Percentiles rank a stretch among this genome's conserved stretches.
phyloP scores from a whole-genome alignment of 495 filamentous ascomycete species.

The Podospora conica region DNA sequence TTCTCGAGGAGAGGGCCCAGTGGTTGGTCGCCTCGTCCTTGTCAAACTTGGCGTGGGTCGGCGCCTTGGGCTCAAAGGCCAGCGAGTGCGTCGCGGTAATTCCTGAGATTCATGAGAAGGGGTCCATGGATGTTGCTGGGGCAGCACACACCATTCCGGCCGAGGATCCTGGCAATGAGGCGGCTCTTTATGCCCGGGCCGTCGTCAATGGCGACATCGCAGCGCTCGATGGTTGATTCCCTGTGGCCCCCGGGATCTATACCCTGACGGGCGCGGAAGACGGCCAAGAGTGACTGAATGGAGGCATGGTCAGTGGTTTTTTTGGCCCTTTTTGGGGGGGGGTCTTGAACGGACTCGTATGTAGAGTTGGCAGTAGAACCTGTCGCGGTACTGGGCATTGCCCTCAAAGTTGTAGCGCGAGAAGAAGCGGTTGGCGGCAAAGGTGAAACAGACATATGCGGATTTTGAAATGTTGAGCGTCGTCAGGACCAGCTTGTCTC shows the following conservation, averaged over 20 bases:
- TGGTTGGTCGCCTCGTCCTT: slow-evolving; percentile 58
- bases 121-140: too few species aligned
- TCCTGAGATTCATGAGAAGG: slow-evolving; percentile 39
- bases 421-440: slow-evolving; percentile 74
- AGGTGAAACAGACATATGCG: slow-evolving; percentile 76
- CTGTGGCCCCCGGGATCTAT: slow-evolving; percentile 33
- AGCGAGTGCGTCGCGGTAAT: slow-evolving; percentile 89
- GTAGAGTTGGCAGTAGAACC: slow-evolving; percentile 44
- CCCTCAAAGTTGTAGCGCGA: slow-evolving; percentile 62
- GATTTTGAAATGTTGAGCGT: slow-evolving; percentile 90
- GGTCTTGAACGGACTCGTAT: slow-evolving; percentile 31
- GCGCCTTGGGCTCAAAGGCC: slow-evolving; percentile 75
- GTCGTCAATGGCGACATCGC: slow-evolving; percentile 79
- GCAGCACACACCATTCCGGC: slow-evolving; percentile 63
- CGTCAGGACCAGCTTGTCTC: slow-evolving; percentile 71
- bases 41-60: slow-evolving; percentile 86
- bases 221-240: slow-evolving; percentile 75
- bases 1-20: slow-evolving; percentile 71
- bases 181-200: slow-evolving; percentile 68
- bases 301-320: slow-evolving; percentile 14
- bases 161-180: slow-evolving; percentile 74
- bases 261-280: slow-evolving; percentile 39
- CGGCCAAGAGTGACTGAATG: slow-evolving; percentile 36
- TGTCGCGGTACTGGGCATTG: slow-evolving; percentile 38
- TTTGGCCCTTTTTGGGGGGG: neutral